phyloP scores from a whole-genome alignment of 2,329 filamentous ascomycete genomes.

The Talaromyces albobiverticillius region DNA sequence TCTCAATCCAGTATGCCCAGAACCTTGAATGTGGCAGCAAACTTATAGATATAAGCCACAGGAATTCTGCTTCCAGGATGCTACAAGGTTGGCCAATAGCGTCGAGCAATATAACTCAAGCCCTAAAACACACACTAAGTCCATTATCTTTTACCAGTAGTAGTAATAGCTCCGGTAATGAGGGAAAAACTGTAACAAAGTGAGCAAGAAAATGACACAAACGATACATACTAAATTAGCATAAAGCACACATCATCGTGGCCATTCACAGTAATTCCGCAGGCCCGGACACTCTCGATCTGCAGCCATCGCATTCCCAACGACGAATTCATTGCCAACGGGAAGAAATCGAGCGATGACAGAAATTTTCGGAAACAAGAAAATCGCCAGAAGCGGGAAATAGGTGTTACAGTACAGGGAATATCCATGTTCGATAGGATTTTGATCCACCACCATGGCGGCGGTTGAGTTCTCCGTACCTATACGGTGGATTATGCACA shows the following conservation, averaged over 20 bases:
- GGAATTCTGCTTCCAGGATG: not conserved
- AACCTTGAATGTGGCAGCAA: not conserved
- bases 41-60: constrained; percentile 1
- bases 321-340: not conserved
- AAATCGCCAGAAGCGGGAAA: not conserved
- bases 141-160: not conserved
- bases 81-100: not conserved
- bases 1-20: not conserved
- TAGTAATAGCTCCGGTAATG: constrained; percentile 5
- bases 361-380: not conserved
- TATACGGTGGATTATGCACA: not conserved
- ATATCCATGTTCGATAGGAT: not conserved
- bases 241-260: not conserved
- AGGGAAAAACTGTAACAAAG: not conserved
- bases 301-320: not conserved
- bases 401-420: not conserved
- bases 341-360: not conserved
- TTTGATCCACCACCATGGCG: not conserved
- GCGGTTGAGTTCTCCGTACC: not conserved
- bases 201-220: not conserved
- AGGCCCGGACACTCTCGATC: not conserved
- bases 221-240: not conserved
- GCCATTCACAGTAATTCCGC: not conserved
- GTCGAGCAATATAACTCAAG: not conserved
- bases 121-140: constrained; percentile 1